Conservation (phyloP, 495 filamentous ascomycete genomes). For the Evernia prunastri region DNA sequence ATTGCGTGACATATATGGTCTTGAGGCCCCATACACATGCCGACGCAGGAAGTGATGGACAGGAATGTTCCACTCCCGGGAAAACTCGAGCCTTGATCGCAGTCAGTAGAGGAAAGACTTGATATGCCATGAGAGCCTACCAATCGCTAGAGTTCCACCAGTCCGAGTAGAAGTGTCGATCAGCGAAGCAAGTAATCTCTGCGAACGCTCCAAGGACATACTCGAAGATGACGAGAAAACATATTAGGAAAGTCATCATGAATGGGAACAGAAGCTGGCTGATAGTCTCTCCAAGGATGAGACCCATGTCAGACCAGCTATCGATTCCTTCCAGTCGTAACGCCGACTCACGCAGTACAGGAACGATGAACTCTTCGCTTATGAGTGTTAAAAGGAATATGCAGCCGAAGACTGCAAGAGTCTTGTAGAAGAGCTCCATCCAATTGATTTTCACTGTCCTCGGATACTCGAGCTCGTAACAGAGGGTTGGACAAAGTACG, state of each 20-base stretch:
- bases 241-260: slow-evolving; percentile 90
- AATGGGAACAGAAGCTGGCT: slow-evolving; percentile 92
- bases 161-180: slow-evolving; percentile 93
- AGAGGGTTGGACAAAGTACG: slow-evolving; percentile 87
- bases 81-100: slow-evolving; percentile 78
- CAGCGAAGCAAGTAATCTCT: slow-evolving; percentile 87
- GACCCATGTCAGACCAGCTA: slow-evolving; percentile 56
- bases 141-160: slow-evolving; percentile 76
- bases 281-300: slow-evolving; percentile 88
- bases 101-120: slow-evolving; percentile 8
- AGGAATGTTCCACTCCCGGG: slow-evolving; percentile 94
- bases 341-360: slow-evolving; percentile 74
- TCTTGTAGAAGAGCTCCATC: slow-evolving; percentile 78
- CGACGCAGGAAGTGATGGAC: slow-evolving; percentile 96
- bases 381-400: slow-evolving; percentile 90
- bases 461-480: slow-evolving; percentile 96
- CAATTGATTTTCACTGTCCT: slow-evolving; percentile 66
- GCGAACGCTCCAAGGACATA: slow-evolving; percentile 93
- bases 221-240: slow-evolving; percentile 97
- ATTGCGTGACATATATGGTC: slow-evolving; percentile 64
- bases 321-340: slow-evolving; percentile 52
- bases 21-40: slow-evolving; percentile 83
- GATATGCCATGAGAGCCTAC: slow-evolving; percentile 26
- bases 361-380: slow-evolving; percentile 92
- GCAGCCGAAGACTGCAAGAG: slow-evolving; percentile 87